These are phyloP conservation scores for Hysterium pulicare DNA, from an alignment of 2,329 filamentous ascomycete species.

Conservation along the genomic window DNA sequence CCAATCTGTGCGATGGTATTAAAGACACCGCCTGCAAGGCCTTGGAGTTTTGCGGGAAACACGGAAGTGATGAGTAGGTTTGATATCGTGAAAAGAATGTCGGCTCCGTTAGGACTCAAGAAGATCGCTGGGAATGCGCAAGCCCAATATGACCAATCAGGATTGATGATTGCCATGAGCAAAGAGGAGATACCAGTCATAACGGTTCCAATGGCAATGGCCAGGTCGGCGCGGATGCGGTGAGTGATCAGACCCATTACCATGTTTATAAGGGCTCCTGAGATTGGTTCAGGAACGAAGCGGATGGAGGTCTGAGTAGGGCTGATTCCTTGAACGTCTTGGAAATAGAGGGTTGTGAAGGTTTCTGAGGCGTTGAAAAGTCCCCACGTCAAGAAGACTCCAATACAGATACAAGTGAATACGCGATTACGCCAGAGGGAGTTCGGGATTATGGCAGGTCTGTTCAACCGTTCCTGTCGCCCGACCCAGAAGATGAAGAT, in stretches of 20 bases:
- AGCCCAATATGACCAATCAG: slow-evolving; percentile 48
- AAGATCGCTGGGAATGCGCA: slow-evolving; percentile 44
- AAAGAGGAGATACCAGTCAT: slow-evolving; percentile 36
- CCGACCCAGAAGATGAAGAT: slow-evolving; percentile 55
- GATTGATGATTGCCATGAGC: slow-evolving; percentile 46
- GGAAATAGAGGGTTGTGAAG: slow-evolving; percentile 45
- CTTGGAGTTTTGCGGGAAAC: slow-evolving; percentile 42
- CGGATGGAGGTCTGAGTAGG: slow-evolving; percentile 39
- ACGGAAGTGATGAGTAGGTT: slow-evolving; percentile 43
- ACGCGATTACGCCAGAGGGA: slow-evolving; percentile 57
- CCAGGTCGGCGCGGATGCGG: slow-evolving; percentile 41
- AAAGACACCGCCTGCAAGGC: slow-evolving; percentile 45
- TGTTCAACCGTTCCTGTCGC: slow-evolving; percentile 43
- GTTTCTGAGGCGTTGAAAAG: slow-evolving; percentile 38
- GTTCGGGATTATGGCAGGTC: slow-evolving; percentile 60
- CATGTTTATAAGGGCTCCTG: slow-evolving; percentile 42
- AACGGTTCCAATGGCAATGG: slow-evolving; percentile 34
- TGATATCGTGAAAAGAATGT: slow-evolving; percentile 43
- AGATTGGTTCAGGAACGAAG: slow-evolving; percentile 41
- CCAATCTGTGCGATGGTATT: slow-evolving; percentile 45
- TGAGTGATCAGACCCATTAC: slow-evolving; percentile 48
- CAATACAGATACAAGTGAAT: slow-evolving; percentile 56
- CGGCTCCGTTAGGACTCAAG: slow-evolving; percentile 43
- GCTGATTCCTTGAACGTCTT: slow-evolving; percentile 36
- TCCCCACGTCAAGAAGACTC: slow-evolving; percentile 36